Evolutionary conservation across 345 rosid genomes (phyloP).

Genomic region (Balakata baccata): DNA sequence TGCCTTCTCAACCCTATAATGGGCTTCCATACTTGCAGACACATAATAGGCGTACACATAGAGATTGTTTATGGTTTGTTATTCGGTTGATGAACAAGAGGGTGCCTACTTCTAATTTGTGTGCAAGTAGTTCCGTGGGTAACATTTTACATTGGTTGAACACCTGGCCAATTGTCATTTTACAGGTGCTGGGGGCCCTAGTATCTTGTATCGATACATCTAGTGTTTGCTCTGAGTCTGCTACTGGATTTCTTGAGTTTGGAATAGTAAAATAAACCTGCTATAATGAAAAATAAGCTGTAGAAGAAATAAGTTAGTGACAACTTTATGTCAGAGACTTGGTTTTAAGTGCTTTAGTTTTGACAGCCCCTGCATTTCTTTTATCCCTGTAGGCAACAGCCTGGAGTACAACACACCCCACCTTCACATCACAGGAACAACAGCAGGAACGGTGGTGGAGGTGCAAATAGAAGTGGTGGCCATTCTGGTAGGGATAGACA

Average conservation of each 20-base stretch:
- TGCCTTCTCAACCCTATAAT: background rate
- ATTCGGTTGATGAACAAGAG: background rate
- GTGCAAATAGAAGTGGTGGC: slow-evolving; percentile 38
- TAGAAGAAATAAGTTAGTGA: background rate
- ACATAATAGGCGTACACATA: background rate
- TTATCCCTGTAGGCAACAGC: slow-evolving; percentile 61
- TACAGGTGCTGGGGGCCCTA: background rate
- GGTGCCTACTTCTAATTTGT: background rate
- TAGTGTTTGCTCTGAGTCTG: background rate
- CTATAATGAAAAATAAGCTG: background rate
- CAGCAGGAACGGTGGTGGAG: slow-evolving; percentile 42
- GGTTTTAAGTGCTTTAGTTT: background rate
- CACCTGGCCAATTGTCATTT: background rate
- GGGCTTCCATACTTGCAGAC: background rate
- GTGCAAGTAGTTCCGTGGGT: background rate
- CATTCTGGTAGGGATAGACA: slow-evolving; percentile 55
- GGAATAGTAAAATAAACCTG: background rate
- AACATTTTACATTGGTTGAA: background rate
- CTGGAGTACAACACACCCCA: slow-evolving; percentile 58
- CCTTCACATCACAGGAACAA: slow-evolving; percentile 46
- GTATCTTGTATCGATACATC: background rate
- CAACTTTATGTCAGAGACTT: background rate
- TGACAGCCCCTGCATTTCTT: slow-evolving; percentile 4
- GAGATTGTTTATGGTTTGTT: background rate
- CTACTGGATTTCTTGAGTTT: background rate